These are phyloP conservation scores for Rhodotorula glutinis DNA, from an alignment of 1,284 basidiomycete species.

Conservation along the genomic window DNA sequence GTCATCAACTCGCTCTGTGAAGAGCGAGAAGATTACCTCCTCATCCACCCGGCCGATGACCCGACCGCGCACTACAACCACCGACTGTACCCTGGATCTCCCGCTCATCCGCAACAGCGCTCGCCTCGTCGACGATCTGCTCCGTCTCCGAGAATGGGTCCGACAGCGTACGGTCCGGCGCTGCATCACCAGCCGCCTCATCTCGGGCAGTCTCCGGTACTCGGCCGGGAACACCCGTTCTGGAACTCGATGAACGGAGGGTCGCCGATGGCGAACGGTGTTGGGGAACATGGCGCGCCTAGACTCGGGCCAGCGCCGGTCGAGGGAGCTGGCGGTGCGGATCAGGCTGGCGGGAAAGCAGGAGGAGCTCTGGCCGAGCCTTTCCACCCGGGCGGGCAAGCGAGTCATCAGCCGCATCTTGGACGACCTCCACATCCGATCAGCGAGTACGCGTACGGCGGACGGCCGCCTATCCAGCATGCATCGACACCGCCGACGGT, in stretches of 20 bases:
- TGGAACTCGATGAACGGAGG: constrained; percentile 10
- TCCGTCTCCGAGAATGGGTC: constrained; percentile 33
- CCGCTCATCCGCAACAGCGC: constrained; percentile 5
- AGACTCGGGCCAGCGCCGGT: not conserved
- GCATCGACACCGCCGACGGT: not conserved
- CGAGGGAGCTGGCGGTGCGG: not conserved
- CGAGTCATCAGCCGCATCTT: not conserved
- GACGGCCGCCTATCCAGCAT: not conserved
- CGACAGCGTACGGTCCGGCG: not conserved
- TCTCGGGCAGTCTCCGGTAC: not conserved
- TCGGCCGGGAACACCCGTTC: constrained; percentile 4
- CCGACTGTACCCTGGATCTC: not conserved
- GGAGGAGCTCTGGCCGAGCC: not conserved
- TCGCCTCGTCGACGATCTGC: constrained; percentile 36
- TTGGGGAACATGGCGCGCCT: too few relatives aligned
- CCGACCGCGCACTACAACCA: constrained; percentile 9
- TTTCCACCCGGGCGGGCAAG: not conserved
- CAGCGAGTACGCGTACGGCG: not conserved
- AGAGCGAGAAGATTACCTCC: constrained; percentile 45
- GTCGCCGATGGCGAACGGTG: not conserved
- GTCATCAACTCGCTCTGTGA: constrained; percentile 45
- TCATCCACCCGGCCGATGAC: constrained; percentile 42
- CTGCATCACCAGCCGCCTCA: constrained; percentile 11
- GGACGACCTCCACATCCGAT: not conserved
- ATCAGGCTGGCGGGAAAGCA: not conserved